These are phyloP conservation scores for Vitis hybrid DNA, from an alignment of 177 flowering plant genomes.

Conservation along the genomic window DNA sequence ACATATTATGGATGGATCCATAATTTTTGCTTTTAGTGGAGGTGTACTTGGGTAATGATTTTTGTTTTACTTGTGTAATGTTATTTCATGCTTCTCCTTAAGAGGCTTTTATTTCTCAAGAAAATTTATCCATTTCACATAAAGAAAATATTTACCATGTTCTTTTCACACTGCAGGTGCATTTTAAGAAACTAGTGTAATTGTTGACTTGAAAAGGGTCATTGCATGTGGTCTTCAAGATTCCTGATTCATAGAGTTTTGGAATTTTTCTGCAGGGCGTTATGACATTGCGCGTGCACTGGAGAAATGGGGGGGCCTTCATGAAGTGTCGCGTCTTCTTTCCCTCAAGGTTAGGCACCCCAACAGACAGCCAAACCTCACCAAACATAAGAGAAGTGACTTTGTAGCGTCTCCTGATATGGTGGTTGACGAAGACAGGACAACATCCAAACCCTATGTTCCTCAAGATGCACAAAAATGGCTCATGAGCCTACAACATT, in stretches of 20 bases:
- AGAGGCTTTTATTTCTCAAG: no score
- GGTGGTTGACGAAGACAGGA: slow-evolving; percentile 28
- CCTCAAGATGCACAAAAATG: slow-evolving; percentile 74
- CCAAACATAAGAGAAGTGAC: slow-evolving; percentile 48
- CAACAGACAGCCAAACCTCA: slow-evolving; percentile 39
- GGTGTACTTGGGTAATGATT: no score
- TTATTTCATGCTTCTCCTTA: no score
- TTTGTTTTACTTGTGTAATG: no score
- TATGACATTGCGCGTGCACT: slow-evolving; percentile 94
- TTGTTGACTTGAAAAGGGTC: no score
- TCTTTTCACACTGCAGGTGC: no score
- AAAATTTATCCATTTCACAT: no score
- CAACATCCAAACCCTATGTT: slow-evolving; percentile 35
- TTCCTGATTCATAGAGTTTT: not conserved
- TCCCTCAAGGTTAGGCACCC: slow-evolving; percentile 76
- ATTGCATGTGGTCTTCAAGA: not conserved
- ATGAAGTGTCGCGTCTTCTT: slow-evolving; percentile 85
- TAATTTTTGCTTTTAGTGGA: no score
- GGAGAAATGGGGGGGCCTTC: slow-evolving; percentile 98
- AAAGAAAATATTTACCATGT: no score
- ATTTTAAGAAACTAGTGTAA: no score
- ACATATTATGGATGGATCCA: no score
- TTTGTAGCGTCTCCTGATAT: slow-evolving; percentile 9
- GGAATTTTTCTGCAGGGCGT: slow-evolving; percentile 52
- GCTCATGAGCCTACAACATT: slow-evolving; percentile 57